Base-by-base conservation (phyloP, 805 yeast genomes). In the Sugiyamaella marilandica region DNA sequence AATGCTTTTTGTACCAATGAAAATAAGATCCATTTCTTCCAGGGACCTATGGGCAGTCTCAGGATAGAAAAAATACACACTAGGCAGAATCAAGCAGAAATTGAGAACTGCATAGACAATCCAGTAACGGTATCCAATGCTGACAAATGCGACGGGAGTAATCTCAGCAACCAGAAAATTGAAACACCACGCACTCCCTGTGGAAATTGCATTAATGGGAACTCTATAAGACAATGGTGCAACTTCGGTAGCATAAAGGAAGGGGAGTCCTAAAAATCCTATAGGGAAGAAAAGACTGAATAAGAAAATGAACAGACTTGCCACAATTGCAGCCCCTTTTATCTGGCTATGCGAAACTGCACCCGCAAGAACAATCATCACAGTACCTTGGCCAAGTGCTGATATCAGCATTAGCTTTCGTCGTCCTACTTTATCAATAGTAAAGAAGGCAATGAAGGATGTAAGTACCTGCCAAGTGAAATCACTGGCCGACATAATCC, bases 111-210 rank as follows among this genome's bases (percentile, higher is more conserved):
- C 59, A 26, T 5, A 52, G 16, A 50, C 31, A 24, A 45, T 41
- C 14, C 36, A 50, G 33, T 45, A 77, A 54, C 83, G 84, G 77
- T 84, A 82, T 52, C 75, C 73, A 53, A 65, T 54, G 41, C 55
- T 57, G 52, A 62, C 62, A 62, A 78, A 64, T 65, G 74, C 70
- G 37, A 77, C 73, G 14, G 87, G 88, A 1, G 85, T 80, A 55
- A 82, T 77, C 80, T 82, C 79, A 43, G 82, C 87, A 39, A 83
- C 82, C 53, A 81, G 72, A 60, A 82, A 83, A 65, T 82, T 82
- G 59, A 75, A 75, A 21, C 77, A 67, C 87, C 87, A 83, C 67
- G 82, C 82, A 51, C 80, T 72, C 51, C 83, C 80, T 8, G 85
- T 81, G 10, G 84, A 78, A 24, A 81, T 68, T 26, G 85, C 83